Conservation (phyloP, 345 rosid species). For the Rhodamnia rubescens region DNA sequence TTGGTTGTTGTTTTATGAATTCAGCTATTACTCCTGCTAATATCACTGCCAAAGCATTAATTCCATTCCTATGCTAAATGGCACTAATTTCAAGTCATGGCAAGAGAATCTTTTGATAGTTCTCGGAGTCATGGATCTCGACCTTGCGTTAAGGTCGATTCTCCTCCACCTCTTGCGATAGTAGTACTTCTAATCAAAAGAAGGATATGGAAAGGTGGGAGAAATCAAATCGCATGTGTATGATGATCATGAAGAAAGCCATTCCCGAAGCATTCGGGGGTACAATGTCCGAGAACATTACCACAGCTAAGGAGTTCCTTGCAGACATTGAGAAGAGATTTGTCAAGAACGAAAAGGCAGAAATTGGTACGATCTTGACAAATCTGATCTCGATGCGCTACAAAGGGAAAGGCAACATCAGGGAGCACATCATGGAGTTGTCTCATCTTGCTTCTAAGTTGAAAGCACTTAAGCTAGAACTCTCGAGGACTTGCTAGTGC, state of each 20-base stretch:
- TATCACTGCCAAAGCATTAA: neutral
- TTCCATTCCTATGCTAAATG: neutral
- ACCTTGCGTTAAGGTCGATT: neutral
- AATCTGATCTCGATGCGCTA: neutral
- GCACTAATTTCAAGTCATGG: neutral
- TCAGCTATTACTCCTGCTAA: too few relatives aligned
- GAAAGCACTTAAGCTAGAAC: neutral
- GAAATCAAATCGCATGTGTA: neutral
- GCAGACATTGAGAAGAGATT: slow-evolving; percentile 1
- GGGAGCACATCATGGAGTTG: slow-evolving; percentile 8
- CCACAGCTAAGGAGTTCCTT: neutral
- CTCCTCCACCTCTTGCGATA: too few relatives aligned
- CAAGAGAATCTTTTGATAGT: neutral
- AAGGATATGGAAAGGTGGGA: neutral
- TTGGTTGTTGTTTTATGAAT: too few relatives aligned
- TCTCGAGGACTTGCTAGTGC: neutral
- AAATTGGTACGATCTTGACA: neutral
- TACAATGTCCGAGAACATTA: neutral
- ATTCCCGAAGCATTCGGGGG: neutral
- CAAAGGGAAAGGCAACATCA: neutral
- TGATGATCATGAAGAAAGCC: neutral
- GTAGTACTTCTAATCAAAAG: too few relatives aligned
- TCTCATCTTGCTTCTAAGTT: slow-evolving; percentile 1
- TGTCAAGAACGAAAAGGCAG: slow-evolving; percentile 5
- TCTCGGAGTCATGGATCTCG: neutral